Conservation (phyloP, 495 filamentous ascomycete species). For the Penicillium samsonianum region DNA sequence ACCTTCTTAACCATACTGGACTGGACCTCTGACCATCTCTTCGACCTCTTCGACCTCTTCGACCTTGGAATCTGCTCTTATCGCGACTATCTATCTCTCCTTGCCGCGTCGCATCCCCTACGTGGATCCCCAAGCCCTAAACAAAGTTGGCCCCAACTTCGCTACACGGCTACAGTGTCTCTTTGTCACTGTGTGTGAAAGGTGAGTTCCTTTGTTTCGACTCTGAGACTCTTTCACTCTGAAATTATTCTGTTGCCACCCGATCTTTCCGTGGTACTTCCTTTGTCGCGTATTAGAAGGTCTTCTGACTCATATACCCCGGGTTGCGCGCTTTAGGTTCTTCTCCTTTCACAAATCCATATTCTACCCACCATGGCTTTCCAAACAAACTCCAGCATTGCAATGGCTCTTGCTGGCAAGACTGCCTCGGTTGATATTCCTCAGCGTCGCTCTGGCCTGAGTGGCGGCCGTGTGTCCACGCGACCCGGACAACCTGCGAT, state of each 20-base stretch:
- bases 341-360: conserved; percentile 9
- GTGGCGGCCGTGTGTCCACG: conserved; percentile 59
- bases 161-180: conserved; percentile 7
- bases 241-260: conserved; percentile 22
- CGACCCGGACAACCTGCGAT: conserved; percentile 56
- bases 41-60: too few species aligned
- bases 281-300: conserved; percentile 24
- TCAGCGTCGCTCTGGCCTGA: conserved; percentile 63
- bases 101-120: conserved; percentile 29
- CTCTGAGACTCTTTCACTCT: neutral
- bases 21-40: too few species aligned
- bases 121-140: conserved; percentile 18
- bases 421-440: conserved; percentile 71
- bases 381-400: conserved; percentile 57
- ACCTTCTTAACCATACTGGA: neutral
- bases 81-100: conserved; percentile 20
- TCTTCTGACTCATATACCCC: conserved; percentile 33
- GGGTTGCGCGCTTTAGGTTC: conserved; percentile 11
- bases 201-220: conserved; percentile 23
- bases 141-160: conserved; percentile 12
- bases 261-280: conserved; percentile 17
- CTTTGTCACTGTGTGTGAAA: conserved; percentile 17
- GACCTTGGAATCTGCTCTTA: conserved; percentile 7
- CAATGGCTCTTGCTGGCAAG: conserved; percentile 64
- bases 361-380: conserved; percentile 46